Conservation (phyloP, 345 rosid genomes). For the Melaleuca alternifolia region DNA sequence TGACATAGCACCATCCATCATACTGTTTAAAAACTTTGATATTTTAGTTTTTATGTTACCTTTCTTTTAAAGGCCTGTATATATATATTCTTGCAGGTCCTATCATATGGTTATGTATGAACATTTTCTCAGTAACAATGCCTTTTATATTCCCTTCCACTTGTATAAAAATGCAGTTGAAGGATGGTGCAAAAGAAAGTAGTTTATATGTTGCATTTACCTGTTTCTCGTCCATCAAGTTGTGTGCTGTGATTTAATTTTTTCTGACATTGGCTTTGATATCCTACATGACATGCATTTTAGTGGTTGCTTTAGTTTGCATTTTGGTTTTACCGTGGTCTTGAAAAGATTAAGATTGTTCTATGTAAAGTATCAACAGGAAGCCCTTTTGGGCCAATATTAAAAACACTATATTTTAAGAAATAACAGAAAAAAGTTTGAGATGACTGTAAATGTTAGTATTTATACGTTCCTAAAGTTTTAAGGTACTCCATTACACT, state of each 20-base stretch:
- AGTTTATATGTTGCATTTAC: neutral
- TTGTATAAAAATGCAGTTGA: neutral
- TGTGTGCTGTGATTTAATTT: neutral
- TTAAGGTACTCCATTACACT: neutral
- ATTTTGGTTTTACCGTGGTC: neutral
- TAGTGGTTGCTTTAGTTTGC: neutral
- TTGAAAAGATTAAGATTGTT: neutral
- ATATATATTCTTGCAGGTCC: neutral
- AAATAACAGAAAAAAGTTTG: neutral
- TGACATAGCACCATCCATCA: neutral
- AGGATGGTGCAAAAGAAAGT: neutral
- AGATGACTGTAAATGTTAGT: neutral
- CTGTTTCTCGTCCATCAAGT: neutral
- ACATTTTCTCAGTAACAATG: neutral
- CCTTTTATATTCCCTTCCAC: neutral
- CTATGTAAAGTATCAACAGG: neutral
- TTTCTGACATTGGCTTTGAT: neutral
- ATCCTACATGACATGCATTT: neutral
- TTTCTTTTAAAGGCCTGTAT: neutral
- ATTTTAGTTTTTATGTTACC: neutral
- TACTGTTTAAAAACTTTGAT: neutral
- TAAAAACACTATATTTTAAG: neutral
- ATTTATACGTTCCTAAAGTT: neutral
- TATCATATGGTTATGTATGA: neutral
- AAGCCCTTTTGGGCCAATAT: neutral